Base-by-base conservation (phyloP, 495 filamentous ascomycete species). In the Copromyces sp. region DNA sequence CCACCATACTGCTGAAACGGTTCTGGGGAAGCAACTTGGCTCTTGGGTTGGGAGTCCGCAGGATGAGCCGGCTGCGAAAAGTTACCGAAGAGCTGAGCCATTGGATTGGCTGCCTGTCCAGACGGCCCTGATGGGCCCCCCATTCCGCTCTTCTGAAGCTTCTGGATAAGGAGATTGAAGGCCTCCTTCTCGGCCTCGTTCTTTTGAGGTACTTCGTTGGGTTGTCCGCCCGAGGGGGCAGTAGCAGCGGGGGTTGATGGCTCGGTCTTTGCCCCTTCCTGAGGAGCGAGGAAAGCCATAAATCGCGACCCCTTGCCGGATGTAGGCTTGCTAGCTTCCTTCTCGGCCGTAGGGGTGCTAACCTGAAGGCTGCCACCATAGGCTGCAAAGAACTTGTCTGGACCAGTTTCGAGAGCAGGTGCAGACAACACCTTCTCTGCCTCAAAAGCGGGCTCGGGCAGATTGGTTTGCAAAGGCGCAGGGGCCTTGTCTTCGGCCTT, bases 151-250 rank as follows among this genome's bases (percentile, higher is more conserved):
- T 78, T 69, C 69, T 88, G 83, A 44, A 99, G 88, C 87, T 98
- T 96, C 73, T 92, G 88, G 40, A 99, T 82, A 47, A 99, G 91
- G 65, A 90, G 89, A 73, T 95, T 91, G 79, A 99, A 99, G 1
- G 93, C 95, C 82, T 93, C 90, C 80, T 93, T 94, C 73, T 99
- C 95, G 32, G 92, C 90, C 72, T 86, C 86, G 41, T 86, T 86
- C n/a, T 86, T 84, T 41, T 83, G 73, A 9, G 83, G 75, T 35
- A 32, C 42, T 14, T 74, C 73, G 9, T 32, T 38, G 0, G 69
- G 24, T 8, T 20, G 47, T 40, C 70, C 44, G 44, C 65, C 42
- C 17, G 20, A 29, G 37, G 79, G 77, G 14, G 74, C 73, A 41
- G 65, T 73, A 39, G 81, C 73, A 61, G 76, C 80, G 11, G 83